Evolutionary conservation across 1,284 basidiomycete genomes (phyloP).

Genomic region (Ustilago xerochloae): DNA sequence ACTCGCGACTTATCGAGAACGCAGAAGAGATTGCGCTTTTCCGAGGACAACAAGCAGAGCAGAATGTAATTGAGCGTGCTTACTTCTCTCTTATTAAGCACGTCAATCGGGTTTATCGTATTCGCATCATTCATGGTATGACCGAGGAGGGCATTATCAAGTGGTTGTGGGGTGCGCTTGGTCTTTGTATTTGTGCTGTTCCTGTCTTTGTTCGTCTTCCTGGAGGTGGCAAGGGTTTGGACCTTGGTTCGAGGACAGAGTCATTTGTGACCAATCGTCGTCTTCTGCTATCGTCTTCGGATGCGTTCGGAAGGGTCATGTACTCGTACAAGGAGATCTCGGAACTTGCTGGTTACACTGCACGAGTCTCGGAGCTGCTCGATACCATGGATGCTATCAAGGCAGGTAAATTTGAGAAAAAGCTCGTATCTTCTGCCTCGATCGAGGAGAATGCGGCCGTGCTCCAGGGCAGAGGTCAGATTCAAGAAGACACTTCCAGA

Average conservation of each 20-base stretch:
- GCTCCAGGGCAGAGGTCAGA: slow-evolving; percentile 80
- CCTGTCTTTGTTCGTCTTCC: slow-evolving; percentile 92
- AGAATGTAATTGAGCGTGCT: slow-evolving; percentile 88
- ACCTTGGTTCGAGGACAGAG: slow-evolving; percentile 66
- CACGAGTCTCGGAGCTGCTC: slow-evolving; percentile 86
- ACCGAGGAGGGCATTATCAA: slow-evolving; percentile 88
- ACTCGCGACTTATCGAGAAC: slow-evolving; percentile 92
- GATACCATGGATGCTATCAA: slow-evolving; percentile 92
- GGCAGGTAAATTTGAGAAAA: slow-evolving; percentile 87
- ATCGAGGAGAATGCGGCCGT: slow-evolving; percentile 85
- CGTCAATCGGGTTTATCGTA: slow-evolving; percentile 82
- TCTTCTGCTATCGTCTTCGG: slow-evolving; percentile 77
- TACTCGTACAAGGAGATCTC: slow-evolving; percentile 93
- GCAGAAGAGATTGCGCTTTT: slow-evolving; percentile 94
- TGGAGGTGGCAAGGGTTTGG: slow-evolving; percentile 69
- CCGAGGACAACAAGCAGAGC: slow-evolving; percentile 89
- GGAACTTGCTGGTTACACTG: slow-evolving; percentile 94
- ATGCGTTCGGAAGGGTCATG: slow-evolving; percentile 78
- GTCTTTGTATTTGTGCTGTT: slow-evolving; percentile 89
- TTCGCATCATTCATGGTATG: slow-evolving; percentile 89
- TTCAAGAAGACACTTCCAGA: slow-evolving; percentile 68
- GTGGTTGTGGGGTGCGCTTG: slow-evolving; percentile 94
- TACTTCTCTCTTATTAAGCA: slow-evolving; percentile 90
- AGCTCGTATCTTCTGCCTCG: slow-evolving; percentile 76
- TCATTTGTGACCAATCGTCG: slow-evolving; percentile 90